Evolutionary conservation across 306 rosid species (phyloP).

Genomic region (Lablab purpureus): DNA sequence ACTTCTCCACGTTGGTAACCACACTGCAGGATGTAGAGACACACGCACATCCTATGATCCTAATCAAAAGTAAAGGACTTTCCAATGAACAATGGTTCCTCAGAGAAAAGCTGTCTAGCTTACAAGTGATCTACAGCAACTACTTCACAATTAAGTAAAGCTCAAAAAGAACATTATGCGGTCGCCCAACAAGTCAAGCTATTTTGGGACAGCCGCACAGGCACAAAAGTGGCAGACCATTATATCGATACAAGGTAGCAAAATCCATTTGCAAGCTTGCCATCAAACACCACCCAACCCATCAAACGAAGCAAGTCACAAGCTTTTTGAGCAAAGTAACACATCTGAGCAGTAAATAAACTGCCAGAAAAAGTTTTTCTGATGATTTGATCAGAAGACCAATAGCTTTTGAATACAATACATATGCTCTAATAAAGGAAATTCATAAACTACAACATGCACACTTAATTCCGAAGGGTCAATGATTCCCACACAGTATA

Average conservation of each 20-base stretch:
- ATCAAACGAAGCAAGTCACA: constrained; percentile 37
- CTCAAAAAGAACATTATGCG: not conserved
- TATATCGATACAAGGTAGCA: constrained; percentile 14
- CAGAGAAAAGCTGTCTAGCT: constrained; percentile 18
- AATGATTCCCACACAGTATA: not conserved
- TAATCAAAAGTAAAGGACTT: constrained; percentile 26
- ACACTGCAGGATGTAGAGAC: not conserved
- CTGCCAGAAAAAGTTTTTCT: not conserved
- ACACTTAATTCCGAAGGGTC: not conserved
- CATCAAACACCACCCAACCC: not conserved
- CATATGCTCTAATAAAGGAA: not conserved
- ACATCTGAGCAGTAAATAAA: not conserved
- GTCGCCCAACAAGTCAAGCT: constrained; percentile 18
- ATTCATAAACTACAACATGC: not conserved
- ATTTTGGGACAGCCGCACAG: constrained; percentile 1
- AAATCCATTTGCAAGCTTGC: constrained; percentile 22
- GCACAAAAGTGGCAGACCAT: constrained; percentile 21
- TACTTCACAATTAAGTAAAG: constrained; percentile 18
- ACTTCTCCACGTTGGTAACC: not conserved
- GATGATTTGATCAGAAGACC: not conserved
- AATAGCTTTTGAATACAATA: not conserved
- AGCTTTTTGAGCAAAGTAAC: not conserved
- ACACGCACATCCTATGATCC: not conserved
- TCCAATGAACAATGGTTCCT: constrained; percentile 20
- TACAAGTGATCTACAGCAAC: constrained; percentile 19